phyloP scores from a whole-genome alignment of 2,329 filamentous ascomycete genomes.

The Fusarium sp. region DNA sequence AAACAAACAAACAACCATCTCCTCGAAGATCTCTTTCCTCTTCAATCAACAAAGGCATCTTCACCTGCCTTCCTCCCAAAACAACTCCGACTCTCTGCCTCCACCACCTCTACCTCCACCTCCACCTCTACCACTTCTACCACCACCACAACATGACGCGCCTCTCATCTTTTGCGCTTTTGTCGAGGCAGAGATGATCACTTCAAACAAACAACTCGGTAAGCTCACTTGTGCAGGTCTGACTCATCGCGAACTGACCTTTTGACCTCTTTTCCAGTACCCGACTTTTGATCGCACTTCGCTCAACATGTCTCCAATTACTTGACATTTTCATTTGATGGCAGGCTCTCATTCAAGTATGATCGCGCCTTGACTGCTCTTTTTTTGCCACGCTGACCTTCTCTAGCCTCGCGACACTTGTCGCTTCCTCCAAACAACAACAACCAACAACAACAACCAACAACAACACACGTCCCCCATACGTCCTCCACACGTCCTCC shows the following conservation, averaged over 20 bases:
- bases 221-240: background rate
- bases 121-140: background rate
- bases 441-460: background rate
- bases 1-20: background rate
- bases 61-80: background rate
- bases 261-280: background rate
- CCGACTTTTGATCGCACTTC: background rate
- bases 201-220: background rate
- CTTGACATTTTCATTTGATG: background rate
- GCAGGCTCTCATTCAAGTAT: background rate
- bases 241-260: background rate
- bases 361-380: background rate
- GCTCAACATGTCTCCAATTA: background rate
- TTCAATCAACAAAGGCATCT: background rate
- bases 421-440: background rate
- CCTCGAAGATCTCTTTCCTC: background rate
- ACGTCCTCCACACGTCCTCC: background rate
- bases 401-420: background rate
- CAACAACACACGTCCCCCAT: background rate
- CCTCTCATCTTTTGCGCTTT: background rate
- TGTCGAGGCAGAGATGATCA: background rate
- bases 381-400: background rate
- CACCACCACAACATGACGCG: background rate
- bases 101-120: background rate
- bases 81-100: background rate